Percentiles rank a stretch among this genome's conserved stretches.
phyloP scores from a whole-genome alignment of 371 early-diverging fungal species.

The Catenaria anguillulae region DNA sequence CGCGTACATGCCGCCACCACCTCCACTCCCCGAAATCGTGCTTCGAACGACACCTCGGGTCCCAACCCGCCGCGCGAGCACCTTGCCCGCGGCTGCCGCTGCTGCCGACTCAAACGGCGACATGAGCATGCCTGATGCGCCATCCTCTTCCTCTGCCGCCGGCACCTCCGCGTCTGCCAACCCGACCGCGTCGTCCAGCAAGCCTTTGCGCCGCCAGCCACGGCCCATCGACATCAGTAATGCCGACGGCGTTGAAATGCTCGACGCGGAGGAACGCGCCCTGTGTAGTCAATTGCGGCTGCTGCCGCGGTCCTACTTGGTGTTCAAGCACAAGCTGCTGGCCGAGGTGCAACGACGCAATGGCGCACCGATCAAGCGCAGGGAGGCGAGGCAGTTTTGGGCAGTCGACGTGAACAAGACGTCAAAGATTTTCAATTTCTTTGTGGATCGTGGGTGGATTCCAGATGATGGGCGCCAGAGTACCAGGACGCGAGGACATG shows the following conservation, averaged over 20 bases:
- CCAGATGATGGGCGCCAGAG: too few relatives aligned
- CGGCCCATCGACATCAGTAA: conserved; percentile 46
- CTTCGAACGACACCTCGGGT: neutral
- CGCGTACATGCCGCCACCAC: neutral
- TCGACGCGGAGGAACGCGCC: conserved; percentile 61
- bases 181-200: conserved; percentile 8
- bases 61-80: conserved; percentile 12
- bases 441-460: too few relatives aligned
- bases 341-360: too few relatives aligned
- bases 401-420: too few relatives aligned
- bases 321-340: conserved; percentile 74
- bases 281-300: conserved; percentile 70
- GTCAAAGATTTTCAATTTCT: too few relatives aligned
- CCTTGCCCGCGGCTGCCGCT: conserved; percentile 13
- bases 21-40: neutral
- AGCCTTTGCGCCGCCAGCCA: neutral
- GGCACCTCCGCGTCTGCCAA: neutral
- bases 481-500: too few relatives aligned
- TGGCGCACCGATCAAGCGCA: too few relatives aligned
- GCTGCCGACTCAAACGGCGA: conserved; percentile 15
- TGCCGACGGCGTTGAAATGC: conserved; percentile 71
- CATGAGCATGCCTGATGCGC: neutral
- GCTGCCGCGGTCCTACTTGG: conserved; percentile 69
- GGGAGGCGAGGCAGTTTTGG: too few relatives aligned
- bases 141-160: neutral